A percentile compares a stretch with the other conserved stretches of the same genome.
phyloP scores from a whole-genome alignment of 1,284 basidiomycete species.

The Ceratobasidium sp. region DNA sequence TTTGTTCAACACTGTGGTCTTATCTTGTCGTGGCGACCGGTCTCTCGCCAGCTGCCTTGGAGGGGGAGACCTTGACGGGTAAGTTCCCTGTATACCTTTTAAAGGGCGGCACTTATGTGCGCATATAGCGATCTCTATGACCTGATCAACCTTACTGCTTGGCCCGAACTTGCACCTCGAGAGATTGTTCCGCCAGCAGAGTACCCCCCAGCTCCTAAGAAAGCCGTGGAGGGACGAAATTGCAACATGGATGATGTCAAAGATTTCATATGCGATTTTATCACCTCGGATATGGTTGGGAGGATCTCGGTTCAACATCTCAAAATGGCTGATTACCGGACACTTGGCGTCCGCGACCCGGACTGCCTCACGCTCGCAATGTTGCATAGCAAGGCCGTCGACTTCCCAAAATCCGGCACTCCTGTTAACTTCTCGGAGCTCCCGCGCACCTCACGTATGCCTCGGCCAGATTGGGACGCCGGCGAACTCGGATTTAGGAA shows the following conservation, averaged over 20 bases:
- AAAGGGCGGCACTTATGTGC: slow-evolving; percentile 26
- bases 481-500: slow-evolving; percentile 64
- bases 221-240: slow-evolving; percentile 62
- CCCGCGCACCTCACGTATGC: slow-evolving; percentile 63
- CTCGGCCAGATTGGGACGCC: slow-evolving; percentile 78
- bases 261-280: slow-evolving; percentile 80
- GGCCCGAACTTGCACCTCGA: slow-evolving; percentile 67
- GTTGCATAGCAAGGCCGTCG: slow-evolving; percentile 76
- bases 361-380: slow-evolving; percentile 74
- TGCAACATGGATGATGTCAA: slow-evolving; percentile 78
- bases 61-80: slow-evolving; percentile 84
- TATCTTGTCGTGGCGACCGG: slow-evolving; percentile 72
- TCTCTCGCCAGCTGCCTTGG: slow-evolving; percentile 76
- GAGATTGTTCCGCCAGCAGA: slow-evolving; percentile 63
- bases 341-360: slow-evolving; percentile 66
- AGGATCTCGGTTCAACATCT: slow-evolving; percentile 70
- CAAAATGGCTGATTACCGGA: slow-evolving; percentile 76
- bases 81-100: slow-evolving; percentile 49
- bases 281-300: slow-evolving; percentile 75
- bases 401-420: slow-evolving; percentile 76
- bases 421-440: slow-evolving; percentile 66
- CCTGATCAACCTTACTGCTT: slow-evolving; percentile 57
- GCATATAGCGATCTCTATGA: slow-evolving; percentile 51
- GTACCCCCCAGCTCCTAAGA: slow-evolving; percentile 67
- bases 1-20: slow-evolving; percentile 78